Base-by-base conservation (phyloP, 805 yeast species). In the Scheffersomyces stipitis region DNA sequence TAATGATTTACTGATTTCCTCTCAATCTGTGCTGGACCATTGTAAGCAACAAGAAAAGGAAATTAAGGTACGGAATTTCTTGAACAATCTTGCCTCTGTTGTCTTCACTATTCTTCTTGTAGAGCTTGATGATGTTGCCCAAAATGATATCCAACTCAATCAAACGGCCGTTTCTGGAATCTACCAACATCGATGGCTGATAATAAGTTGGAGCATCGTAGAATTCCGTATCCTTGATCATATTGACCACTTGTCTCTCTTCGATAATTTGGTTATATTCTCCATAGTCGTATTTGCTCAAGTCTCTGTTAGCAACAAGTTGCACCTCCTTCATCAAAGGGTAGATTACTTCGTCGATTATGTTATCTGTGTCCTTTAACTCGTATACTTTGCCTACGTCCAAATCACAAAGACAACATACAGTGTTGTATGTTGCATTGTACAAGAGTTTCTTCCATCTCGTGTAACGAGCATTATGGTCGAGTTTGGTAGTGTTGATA, bases 111-210 rank as follows among this genome's bases (percentile, higher is more conserved):
- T 37, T 30, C 8, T 35, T 22, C 5, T 18, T 27, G 31, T 34
- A 31, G 18, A 32, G 32, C 1, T 15, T 9, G 18, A 40, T 26
- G 13, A 40, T 18, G 18, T 81, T 85, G 3, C 91, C 90, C 34
- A 84, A 62, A 41, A 86, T 81, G 15, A 76, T 83, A 50, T 85
- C 89, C 18, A 80, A 58, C 57, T 86, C 95, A 46, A 85, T 74
- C 32, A 80, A 79, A 51, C 83, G 81, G 17, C 80, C 78, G 45
- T 82, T 80, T 34, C 75, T 63, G 15, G 73, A 71, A 52, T 84
- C 93, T 8, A 82, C 83, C 42, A 75, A 62, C 91, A 84, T 84
- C 3, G 89, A 82, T 2, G 91, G 91, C 34, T 72, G 69, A 54
- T 76, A 84, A 60, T 72, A 76, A 24, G 64, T 67, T 8, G 78